A percentile compares a stretch with the other conserved stretches of the same genome.
Conservation (phyloP, 495 filamentous ascomycete species). For the Talaromyces proteolyticus region DNA sequence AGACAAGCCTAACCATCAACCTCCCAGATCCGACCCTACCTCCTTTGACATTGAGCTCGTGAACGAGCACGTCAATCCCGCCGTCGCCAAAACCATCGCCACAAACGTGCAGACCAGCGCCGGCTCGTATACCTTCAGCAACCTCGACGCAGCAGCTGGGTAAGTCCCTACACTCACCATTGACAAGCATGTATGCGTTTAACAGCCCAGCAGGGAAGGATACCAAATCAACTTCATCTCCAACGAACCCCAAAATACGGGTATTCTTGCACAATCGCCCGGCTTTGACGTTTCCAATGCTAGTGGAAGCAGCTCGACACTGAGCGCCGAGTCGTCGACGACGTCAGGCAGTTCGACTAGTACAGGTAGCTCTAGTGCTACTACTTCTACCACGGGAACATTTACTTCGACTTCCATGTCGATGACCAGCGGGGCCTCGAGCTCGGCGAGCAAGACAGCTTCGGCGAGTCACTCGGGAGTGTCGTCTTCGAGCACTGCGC, state of each 20-base stretch:
- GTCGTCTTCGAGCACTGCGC: background rate
- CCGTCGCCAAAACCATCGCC: slow-evolving; percentile 34
- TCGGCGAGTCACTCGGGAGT: background rate
- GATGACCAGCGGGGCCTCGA: too few species aligned
- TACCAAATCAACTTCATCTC: slow-evolving; percentile 37
- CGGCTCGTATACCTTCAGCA: slow-evolving; percentile 23
- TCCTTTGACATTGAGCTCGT: slow-evolving; percentile 29
- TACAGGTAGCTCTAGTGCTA: background rate
- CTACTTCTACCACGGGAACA: too few species aligned
- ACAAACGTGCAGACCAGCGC: slow-evolving; percentile 18
- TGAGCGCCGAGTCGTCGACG: slow-evolving; percentile 10
- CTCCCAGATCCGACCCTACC: slow-evolving; percentile 24
- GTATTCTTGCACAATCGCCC: slow-evolving; percentile 35
- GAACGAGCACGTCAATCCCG: slow-evolving; percentile 27
- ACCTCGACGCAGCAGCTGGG: slow-evolving; percentile 20
- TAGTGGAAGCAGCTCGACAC: slow-evolving; percentile 11
- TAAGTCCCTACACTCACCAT: slow-evolving; percentile 11
- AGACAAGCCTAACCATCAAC: background rate
- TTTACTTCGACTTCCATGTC: too few species aligned
- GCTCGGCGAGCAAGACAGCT: slow-evolving; percentile 3
- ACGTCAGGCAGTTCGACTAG: slow-evolving; percentile 4
- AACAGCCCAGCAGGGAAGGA: slow-evolving; percentile 15
- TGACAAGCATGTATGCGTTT: background rate
- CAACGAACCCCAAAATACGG: slow-evolving; percentile 20
- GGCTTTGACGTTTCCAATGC: slow-evolving; percentile 27